Evolutionary conservation across 306 rosid species (phyloP).

Genomic region (Abrus precatorius): DNA sequence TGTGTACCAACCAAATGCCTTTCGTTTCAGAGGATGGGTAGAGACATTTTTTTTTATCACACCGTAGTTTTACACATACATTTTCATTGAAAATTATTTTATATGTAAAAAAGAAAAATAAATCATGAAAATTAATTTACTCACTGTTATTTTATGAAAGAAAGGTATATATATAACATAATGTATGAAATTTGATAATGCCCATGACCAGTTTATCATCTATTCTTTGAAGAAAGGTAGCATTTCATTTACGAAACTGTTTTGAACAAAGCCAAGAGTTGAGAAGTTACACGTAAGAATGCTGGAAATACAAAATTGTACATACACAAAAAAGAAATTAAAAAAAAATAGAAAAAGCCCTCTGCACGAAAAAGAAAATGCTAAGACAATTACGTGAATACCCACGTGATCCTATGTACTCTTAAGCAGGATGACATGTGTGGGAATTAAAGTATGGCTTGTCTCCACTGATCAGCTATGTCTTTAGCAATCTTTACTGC

Average conservation of each 20-base stretch:
- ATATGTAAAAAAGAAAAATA: no score
- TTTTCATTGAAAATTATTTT: no score
- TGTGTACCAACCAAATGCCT: no score
- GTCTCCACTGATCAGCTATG: conserved; percentile 62
- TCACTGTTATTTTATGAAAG: no score
- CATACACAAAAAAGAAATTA: conserved; percentile 3
- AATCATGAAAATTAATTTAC: no score
- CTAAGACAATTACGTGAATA: background rate
- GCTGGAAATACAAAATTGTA: conserved; percentile 48
- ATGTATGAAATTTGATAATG: no score
- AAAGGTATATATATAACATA: no score
- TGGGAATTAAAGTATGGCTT: conserved; percentile 54
- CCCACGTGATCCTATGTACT: conserved; percentile 40
- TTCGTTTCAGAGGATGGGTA: no score
- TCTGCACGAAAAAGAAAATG: background rate
- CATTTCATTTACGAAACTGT: conserved; percentile 1
- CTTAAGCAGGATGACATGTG: conserved; percentile 60
- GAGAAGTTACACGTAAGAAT: conserved; percentile 1
- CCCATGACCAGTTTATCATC: no score
- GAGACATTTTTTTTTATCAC: no score
- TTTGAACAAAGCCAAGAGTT: background rate
- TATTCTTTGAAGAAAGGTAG: background rate
- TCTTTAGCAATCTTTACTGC: conserved; percentile 69
- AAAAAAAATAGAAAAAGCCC: background rate
- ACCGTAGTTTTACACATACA: no score